Evolutionary conservation across 208 protist genomes (phyloP), one percentile per base, ranked within the genome.

Genomic region (Borovskyia barvae): DNA sequence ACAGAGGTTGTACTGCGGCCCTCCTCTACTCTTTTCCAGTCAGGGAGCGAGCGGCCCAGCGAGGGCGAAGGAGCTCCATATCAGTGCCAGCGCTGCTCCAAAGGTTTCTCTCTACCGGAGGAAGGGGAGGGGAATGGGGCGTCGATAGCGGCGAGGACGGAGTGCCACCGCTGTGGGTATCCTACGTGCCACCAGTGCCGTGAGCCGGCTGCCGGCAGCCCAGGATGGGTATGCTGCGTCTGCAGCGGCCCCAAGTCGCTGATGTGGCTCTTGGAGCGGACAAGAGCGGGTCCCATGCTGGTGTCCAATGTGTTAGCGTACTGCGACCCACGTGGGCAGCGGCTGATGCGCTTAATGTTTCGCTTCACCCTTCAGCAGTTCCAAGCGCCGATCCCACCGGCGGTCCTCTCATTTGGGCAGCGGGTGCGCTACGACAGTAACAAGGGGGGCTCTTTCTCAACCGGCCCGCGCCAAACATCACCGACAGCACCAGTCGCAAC

Each of bases 301-400:
- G 75, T 90, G n/a, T 30, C 78, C 19, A 69, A 57, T 28, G 69
- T 91, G 15, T 56, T 90, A 40, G 79, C 66, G 58, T 94, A 72
- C 72, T 91, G 82, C 72, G 84, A 94, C 32, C 50, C 71, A 26
- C 79, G 75, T 15, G 45, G 69, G 17, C 68, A 78, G 58, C 81
- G 82, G 7, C 66, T 90, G 19, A 51, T 94, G 49, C 68, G 68
- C 25, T 86, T 68, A 55, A 70, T 94, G 36, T 92, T 92, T 52
- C 82, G 66, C 48, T 56, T 66, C 12, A 76, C 72, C 11, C 42
- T 76, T 29, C 40, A 75, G 37, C 66, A 67, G 72, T 62, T 71
- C 51, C 54, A 42, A 19, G 32, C 72, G 5, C 45, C 39, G 15
- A 48, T 66, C 8, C 67, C 45, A 25, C 51, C 59, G n/a, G n/a